A percentile compares a stretch with the other conserved stretches of the same genome.
These are phyloP conservation scores for Fusarium sp. DNA, from an alignment of 2,329 filamentous ascomycete species.

Conservation along the genomic window DNA sequence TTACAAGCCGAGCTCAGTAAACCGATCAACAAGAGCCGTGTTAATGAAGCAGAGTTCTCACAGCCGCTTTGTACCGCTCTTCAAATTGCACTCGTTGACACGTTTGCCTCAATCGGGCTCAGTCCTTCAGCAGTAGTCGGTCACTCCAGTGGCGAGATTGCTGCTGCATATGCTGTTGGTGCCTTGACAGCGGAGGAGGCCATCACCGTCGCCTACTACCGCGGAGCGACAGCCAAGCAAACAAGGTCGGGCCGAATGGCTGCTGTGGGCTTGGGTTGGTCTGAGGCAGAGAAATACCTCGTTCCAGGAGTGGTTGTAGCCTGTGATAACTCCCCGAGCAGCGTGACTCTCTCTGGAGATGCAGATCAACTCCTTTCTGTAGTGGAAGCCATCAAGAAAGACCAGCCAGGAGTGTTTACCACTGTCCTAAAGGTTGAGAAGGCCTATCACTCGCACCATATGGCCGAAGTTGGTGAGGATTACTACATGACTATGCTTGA, in stretches of 20 bases:
- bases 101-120: slow-evolving; percentile 52
- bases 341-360: slow-evolving; percentile 54
- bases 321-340: slow-evolving; percentile 54
- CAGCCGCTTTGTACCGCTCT: slow-evolving; percentile 60
- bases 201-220: slow-evolving; percentile 56
- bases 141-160: slow-evolving; percentile 60
- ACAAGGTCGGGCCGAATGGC: slow-evolving; percentile 52
- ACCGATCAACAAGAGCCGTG: too few relatives aligned
- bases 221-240: slow-evolving; percentile 46
- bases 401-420: slow-evolving; percentile 48
- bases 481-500: too few relatives aligned
- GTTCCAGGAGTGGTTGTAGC: slow-evolving; percentile 50
- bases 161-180: slow-evolving; percentile 58
- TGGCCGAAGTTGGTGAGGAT: slow-evolving; percentile 25
- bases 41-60: slow-evolving; percentile 30
- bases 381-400: slow-evolving; percentile 47
- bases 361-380: slow-evolving; percentile 42
- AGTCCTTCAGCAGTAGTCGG: slow-evolving; percentile 54
- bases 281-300: slow-evolving; percentile 38
- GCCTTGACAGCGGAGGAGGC: slow-evolving; percentile 54
- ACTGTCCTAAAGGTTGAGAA: slow-evolving; percentile 53
- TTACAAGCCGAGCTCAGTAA: too few relatives aligned
- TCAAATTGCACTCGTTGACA: slow-evolving; percentile 58
- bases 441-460: slow-evolving; percentile 59
- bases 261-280: slow-evolving; percentile 53